These are phyloP conservation scores for Trichoderma sp. DNA, from an alignment of 2,329 filamentous ascomycete genomes.

Conservation along the genomic window DNA sequence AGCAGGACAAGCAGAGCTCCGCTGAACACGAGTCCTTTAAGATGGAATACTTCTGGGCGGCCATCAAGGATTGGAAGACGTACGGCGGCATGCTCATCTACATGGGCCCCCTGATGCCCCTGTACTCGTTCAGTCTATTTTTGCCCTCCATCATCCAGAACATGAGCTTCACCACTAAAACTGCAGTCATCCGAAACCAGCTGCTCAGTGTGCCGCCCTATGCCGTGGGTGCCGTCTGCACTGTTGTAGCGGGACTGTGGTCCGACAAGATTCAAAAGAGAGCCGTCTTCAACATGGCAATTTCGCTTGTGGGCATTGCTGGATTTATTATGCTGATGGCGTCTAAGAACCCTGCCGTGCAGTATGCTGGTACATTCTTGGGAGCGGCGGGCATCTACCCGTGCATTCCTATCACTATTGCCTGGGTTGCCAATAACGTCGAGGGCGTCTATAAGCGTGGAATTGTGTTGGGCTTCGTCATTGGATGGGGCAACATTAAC, in stretches of 20 bases:
- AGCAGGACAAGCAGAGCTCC: conserved; percentile 68
- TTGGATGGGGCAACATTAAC: conserved; percentile 91
- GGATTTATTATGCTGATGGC: conserved; percentile 80
- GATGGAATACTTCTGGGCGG: conserved; percentile 67
- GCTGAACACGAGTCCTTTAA: conserved; percentile 73
- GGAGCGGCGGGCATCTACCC: conserved; percentile 88
- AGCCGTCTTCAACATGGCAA: conserved; percentile 74
- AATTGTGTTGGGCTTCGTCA: conserved; percentile 81
- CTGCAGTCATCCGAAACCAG: conserved; percentile 37
- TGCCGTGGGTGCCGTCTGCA: conserved; percentile 36
- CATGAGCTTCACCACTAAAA: conserved; percentile 40
- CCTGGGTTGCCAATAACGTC: conserved; percentile 83
- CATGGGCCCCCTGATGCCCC: conserved; percentile 68
- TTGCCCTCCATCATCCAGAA: conserved; percentile 71
- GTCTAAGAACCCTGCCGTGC: conserved; percentile 59
- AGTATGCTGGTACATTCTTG: conserved; percentile 81
- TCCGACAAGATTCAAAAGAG: conserved; percentile 72
- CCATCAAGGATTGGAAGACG: conserved; percentile 80
- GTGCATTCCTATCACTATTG: conserved; percentile 80
- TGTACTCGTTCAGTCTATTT: conserved; percentile 76
- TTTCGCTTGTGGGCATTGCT: conserved; percentile 66
- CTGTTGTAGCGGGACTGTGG: conserved; percentile 53
- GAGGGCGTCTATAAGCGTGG: conserved; percentile 92
- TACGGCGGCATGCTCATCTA: conserved; percentile 72
- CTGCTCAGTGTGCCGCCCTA: conserved; percentile 48